phyloP scores from a whole-genome alignment of 176 grass and related monocot genomes.

The Zea luxurians region DNA sequence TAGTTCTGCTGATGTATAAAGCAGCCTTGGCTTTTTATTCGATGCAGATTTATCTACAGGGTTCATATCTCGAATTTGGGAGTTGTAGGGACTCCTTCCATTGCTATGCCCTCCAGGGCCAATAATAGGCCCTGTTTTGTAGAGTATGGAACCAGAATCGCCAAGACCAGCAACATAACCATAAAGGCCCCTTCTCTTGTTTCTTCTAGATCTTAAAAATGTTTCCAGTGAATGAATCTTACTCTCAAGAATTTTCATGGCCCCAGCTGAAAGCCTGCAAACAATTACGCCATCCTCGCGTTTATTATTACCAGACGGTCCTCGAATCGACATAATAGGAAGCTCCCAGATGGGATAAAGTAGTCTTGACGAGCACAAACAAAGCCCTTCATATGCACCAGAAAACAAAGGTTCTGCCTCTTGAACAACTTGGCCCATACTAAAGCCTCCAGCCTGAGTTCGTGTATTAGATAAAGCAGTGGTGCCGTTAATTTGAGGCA shows the following conservation, averaged over 20 bases:
- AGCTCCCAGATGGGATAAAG: constrained; percentile 93
- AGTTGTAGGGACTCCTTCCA: constrained; percentile 41
- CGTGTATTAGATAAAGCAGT: constrained; percentile 66
- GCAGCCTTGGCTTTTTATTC: constrained; percentile 67
- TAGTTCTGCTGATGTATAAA: constrained; percentile 83
- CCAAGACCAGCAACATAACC: constrained; percentile 88
- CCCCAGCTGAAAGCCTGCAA: constrained; percentile 71
- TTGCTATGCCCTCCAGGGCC: constrained; percentile 43
- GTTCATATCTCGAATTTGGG: constrained; percentile 45
- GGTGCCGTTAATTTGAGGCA: constrained; percentile 72
- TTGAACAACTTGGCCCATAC: constrained; percentile 98
- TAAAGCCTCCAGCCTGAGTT: constrained; percentile 85
- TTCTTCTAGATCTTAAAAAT: constrained; percentile 95
- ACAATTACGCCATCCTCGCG: constrained; percentile 59
- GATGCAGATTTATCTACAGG: constrained; percentile 45
- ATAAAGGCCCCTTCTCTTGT: constrained; percentile 92
- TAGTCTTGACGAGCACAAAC: constrained; percentile 91
- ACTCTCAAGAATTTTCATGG: constrained; percentile 86
- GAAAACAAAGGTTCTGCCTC: constrained; percentile 91
- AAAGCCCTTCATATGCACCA: constrained; percentile 94
- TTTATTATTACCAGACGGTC: constrained; percentile 47
- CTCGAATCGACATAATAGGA: constrained; percentile 78
- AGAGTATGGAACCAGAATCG: constrained; percentile 91
- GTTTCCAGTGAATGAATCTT: constrained; percentile 87
- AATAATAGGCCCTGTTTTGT: constrained; percentile 61